Percentiles rank a stretch among this genome's conserved stretches.
phyloP scores from a whole-genome alignment of 2,329 filamentous ascomycete species.

The Trichophyton equinum region DNA sequence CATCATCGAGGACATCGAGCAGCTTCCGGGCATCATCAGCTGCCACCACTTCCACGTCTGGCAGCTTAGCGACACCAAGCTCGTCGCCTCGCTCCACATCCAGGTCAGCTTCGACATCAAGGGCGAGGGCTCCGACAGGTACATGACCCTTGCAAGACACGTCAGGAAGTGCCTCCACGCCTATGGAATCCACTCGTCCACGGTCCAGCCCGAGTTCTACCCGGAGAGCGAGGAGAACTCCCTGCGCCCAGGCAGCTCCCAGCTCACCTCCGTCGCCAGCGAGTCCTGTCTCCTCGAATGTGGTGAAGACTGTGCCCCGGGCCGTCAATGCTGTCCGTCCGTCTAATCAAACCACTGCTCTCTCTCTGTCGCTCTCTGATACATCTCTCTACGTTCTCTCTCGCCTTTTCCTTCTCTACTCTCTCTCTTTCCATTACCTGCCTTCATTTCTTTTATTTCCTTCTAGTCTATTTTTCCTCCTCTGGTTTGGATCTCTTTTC shows the following conservation, averaged over 20 bases:
- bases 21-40: slow-evolving; percentile 70
- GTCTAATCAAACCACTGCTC: background rate
- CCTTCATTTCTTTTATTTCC: no score
- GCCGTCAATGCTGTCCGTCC: slow-evolving; percentile 29
- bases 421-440: no score
- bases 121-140: slow-evolving; percentile 61
- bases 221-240: slow-evolving; percentile 28
- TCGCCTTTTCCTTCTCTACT: background rate
- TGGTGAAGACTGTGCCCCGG: slow-evolving; percentile 32
- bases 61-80: slow-evolving; percentile 90
- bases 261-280: slow-evolving; percentile 7
- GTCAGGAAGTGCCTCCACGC: slow-evolving; percentile 82
- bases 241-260: slow-evolving; percentile 7
- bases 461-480: no score
- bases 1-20: slow-evolving; percentile 81
- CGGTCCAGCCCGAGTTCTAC: slow-evolving; percentile 81
- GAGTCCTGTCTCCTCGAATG: slow-evolving; percentile 36
- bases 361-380: background rate
- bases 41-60: slow-evolving; percentile 96
- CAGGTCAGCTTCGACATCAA: slow-evolving; percentile 84
- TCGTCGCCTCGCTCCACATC: slow-evolving; percentile 86
- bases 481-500: no score
- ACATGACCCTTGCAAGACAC: slow-evolving; percentile 78
- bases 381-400: background rate
- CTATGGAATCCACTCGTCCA: slow-evolving; percentile 92